Conservation (phyloP, 768 basidiomycete genomes). For the Auricularia heimuer region DNA sequence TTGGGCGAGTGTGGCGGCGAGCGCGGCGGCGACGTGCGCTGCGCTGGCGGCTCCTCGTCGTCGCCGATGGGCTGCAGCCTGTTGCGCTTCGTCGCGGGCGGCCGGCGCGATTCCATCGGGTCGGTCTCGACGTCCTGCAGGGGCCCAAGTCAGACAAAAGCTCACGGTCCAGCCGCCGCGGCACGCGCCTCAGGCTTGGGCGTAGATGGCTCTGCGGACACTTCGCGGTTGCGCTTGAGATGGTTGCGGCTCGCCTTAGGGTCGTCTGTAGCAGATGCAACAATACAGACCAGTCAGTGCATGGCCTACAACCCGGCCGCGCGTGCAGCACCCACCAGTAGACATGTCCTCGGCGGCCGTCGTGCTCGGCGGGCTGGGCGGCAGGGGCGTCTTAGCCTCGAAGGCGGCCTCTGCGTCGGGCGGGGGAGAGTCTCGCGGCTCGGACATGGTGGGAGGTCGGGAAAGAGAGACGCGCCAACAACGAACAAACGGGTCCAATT, state of each 20-base stretch:
- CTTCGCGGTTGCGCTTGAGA: not conserved
- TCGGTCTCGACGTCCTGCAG: not conserved
- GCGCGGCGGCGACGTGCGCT: not conserved
- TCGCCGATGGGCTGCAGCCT: not conserved
- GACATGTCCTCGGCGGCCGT: not conserved
- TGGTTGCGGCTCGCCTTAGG: not conserved
- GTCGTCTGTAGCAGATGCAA: not conserved
- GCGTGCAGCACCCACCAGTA: not conserved
- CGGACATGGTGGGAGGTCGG: not conserved
- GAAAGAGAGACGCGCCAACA: not conserved
- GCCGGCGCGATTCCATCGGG: not conserved
- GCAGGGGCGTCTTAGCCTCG: not conserved
- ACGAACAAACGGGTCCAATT: not conserved
- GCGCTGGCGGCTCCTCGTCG: not conserved
- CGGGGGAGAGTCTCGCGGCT: not conserved
- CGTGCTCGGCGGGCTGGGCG: not conserved
- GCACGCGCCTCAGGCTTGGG: not conserved
- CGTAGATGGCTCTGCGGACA: not conserved
- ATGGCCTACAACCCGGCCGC: not conserved
- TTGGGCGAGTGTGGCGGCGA: not conserved
- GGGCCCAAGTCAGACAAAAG: not conserved
- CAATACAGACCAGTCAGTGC: not conserved
- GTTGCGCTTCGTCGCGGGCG: not conserved
- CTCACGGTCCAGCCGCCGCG: not conserved
- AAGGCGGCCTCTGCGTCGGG: not conserved